Base-by-base conservation (phyloP, 768 basidiomycete genomes). In the Coprinopsis cinerea region DNA sequence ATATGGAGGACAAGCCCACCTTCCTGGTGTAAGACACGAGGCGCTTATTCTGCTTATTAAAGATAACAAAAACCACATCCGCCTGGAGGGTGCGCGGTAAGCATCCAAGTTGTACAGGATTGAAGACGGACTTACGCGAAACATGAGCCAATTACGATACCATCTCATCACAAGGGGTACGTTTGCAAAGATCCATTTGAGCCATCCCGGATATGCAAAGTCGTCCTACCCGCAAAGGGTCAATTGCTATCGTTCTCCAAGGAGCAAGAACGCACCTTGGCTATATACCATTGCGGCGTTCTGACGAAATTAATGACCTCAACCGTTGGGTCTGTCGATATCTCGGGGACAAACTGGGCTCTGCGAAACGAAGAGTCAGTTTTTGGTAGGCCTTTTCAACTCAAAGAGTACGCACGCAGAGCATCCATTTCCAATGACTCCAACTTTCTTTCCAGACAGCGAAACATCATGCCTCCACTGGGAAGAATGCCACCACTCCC, bases 391-490 rank as follows among this genome's bases (percentile, higher is more conserved):
- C 20, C 47, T 23, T 15, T 18, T 14, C 20, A 20, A 23, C 42
- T 47, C 36, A 51, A 50, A 56, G 54, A 22, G 14, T 28, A 68
- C 72, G 56, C 57, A 81, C 73, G 73, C 81, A 35, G 77, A 79
- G 53, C 76, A 81, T 2, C 80, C 82, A 57, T 82, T 82, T 32
- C 82, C 82, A 57, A 83, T 75, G 13, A 84, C 75, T 1, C 76
- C 81, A 5, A 85, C 72, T 23, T 69, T 65, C 61, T 80, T 81
- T 1, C 74, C 75, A 50, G 64, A 64, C 48, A 83, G 58, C 37
- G 69, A 59, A 15, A 83, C 70, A 55, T 76, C 76, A 43, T 79
- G 76, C 39, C 70, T 63, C 83, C 83, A 76, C 47, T 61, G 57
- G 18, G 77, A 73, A 25, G 81, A 78, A 60, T 83, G 83, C 66